These are phyloP conservation scores for Pisolithus albus DNA, from an alignment of 768 basidiomycete species.

Conservation along the genomic window DNA sequence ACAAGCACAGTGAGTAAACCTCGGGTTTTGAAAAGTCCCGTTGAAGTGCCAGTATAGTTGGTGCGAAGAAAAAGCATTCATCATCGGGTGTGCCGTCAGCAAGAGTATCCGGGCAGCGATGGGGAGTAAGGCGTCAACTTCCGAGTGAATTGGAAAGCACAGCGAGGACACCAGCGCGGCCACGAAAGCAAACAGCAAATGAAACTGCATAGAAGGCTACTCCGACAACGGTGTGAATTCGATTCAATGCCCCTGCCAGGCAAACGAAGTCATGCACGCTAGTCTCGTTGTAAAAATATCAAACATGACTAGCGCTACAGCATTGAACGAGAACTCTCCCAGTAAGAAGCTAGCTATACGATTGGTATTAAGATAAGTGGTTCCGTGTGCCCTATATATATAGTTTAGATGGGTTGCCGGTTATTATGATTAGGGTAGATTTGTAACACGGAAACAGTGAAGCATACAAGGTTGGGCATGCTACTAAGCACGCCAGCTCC, in stretches of 20 bases:
- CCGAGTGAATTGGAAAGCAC: slow-evolving; percentile 21
- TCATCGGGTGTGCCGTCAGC: slow-evolving; percentile 91
- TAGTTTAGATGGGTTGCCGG: too few species aligned
- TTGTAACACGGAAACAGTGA: too few species aligned
- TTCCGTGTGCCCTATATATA: too few species aligned
- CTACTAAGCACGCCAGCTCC: neutral
- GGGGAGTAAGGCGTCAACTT: slow-evolving; percentile 15
- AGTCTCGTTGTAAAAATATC: too few species aligned
- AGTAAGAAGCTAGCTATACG: too few species aligned
- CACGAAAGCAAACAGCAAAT: slow-evolving; percentile 12
- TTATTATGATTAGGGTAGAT: too few species aligned
- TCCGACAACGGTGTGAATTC: neutral
- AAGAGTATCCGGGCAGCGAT: slow-evolving; percentile 41
- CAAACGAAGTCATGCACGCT: too few species aligned
- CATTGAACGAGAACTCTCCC: too few species aligned
- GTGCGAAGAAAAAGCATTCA: slow-evolving; percentile 91
- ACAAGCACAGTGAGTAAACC: slow-evolving; percentile 66
- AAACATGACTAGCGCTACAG: too few species aligned
- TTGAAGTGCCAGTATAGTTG: slow-evolving; percentile 59
- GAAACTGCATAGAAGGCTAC: slow-evolving; percentile 5
- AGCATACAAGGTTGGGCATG: too few species aligned
- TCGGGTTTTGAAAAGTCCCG: slow-evolving; percentile 19
- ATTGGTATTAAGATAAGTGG: too few species aligned
- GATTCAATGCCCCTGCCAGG: neutral
- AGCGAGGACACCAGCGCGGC: slow-evolving; percentile 16